Conservation (phyloP, 176 grass and related monocot species). For the Avena insularis region DNA sequence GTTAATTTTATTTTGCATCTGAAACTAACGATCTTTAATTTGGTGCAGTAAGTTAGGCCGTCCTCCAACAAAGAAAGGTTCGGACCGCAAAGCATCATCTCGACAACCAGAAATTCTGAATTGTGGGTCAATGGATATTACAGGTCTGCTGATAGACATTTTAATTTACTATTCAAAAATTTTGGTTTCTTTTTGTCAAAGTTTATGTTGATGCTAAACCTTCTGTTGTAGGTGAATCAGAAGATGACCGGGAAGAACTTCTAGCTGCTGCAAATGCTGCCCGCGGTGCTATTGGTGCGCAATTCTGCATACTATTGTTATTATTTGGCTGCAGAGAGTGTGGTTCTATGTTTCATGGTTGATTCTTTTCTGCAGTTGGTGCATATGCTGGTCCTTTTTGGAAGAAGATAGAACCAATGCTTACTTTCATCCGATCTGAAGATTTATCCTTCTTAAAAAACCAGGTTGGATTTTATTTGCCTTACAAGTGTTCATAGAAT, state of each 20-base stretch:
- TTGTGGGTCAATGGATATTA: conserved; percentile 54
- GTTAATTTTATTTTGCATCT: conserved; percentile 2
- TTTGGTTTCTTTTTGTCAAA: conserved; percentile 11
- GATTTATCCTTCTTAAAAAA: conserved; percentile 64
- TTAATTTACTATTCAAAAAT: neutral
- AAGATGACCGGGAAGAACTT: conserved; percentile 73
- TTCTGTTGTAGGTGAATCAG: conserved; percentile 56
- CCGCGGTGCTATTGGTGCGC: conserved; percentile 53
- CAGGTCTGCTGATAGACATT: conserved; percentile 42
- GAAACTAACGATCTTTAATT: conserved; percentile 27
- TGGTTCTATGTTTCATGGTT: conserved; percentile 22
- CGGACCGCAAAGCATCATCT: conserved; percentile 65
- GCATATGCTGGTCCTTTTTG: conserved; percentile 63
- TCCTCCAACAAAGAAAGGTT: conserved; percentile 76
- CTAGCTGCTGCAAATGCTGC: conserved; percentile 75
- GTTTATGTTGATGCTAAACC: conserved; percentile 38
- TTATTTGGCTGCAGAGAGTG: conserved; percentile 25
- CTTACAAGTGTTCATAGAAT: conserved; percentile 37
- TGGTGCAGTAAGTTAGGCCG: conserved; percentile 71
- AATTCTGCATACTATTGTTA: conserved; percentile 34
- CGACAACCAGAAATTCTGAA: conserved; percentile 54
- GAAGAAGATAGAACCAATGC: conserved; percentile 73
- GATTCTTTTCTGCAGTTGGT: conserved; percentile 55
- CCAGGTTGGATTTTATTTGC: conserved; percentile 55
- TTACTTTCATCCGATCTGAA: conserved; percentile 56